phyloP scores from a whole-genome alignment of 257 asterid genomes.

The Orobanche coerulescens region DNA sequence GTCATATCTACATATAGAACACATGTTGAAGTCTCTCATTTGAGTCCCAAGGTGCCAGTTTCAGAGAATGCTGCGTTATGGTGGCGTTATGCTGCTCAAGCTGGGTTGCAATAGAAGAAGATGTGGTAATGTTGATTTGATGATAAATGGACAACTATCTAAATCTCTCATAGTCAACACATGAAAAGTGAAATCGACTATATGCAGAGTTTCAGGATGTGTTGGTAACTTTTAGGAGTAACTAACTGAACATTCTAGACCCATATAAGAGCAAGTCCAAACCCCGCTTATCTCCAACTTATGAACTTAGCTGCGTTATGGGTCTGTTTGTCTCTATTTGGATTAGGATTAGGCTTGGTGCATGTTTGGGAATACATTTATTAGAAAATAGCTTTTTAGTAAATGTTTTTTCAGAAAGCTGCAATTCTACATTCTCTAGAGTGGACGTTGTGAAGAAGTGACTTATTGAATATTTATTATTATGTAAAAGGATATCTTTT shows the following conservation, averaged over 20 bases:
- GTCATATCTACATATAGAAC: slow-evolving; percentile 73
- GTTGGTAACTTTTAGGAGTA: slow-evolving; percentile 10
- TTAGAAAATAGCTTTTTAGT: too few species aligned
- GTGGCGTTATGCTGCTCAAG: slow-evolving; percentile 99
- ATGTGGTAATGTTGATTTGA: slow-evolving; percentile 57
- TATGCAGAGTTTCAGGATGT: slow-evolving; percentile 12
- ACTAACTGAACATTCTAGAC: background rate
- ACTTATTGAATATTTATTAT: too few species aligned
- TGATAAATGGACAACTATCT: slow-evolving; percentile 11
- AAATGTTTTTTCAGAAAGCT: too few species aligned
- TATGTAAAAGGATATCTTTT: too few species aligned
- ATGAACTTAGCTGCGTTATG: too few species aligned
- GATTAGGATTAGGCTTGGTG: background rate
- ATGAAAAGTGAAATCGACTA: slow-evolving; percentile 12
- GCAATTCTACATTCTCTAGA: too few species aligned
- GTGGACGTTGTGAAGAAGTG: too few species aligned
- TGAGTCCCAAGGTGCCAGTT: slow-evolving; percentile 79
- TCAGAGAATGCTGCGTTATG: slow-evolving; percentile 50
- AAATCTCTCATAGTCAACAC: background rate
- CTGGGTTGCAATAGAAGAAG: slow-evolving; percentile 77
- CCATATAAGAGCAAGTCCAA: background rate
- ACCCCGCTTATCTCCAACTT: background rate
- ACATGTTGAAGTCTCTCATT: slow-evolving; percentile 74
- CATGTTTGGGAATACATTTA: too few species aligned
- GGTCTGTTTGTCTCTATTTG: background rate